Evolutionary conservation across 2,329 filamentous ascomycete genomes (phyloP).

Genomic region (Talaromyces sp.): DNA sequence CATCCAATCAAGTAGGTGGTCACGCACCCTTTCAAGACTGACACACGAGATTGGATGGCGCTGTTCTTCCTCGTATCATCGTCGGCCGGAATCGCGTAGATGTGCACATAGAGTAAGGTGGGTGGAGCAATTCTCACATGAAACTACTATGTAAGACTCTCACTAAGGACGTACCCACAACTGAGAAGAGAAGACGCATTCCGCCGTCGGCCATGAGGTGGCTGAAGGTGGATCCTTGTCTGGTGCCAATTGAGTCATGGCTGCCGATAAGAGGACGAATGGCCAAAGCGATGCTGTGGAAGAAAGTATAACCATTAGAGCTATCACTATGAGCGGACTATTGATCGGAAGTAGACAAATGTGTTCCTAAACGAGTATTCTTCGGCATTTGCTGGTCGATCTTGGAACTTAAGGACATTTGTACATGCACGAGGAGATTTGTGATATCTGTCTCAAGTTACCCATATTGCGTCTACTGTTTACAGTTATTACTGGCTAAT

Average conservation of each 20-base stretch:
- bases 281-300: background rate
- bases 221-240: conserved; percentile 9
- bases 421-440: background rate
- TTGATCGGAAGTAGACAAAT: background rate
- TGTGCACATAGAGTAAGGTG: background rate
- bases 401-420: background rate
- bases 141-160: background rate
- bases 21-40: background rate
- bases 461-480: background rate
- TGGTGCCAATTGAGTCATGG: background rate
- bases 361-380: background rate
- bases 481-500: background rate
- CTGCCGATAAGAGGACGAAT: background rate
- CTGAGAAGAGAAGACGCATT: background rate
- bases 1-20: conserved; percentile 1
- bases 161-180: background rate
- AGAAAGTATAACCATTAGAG: background rate
- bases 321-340: background rate
- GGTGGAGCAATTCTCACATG: background rate
- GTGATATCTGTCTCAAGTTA: background rate
- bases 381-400: background rate
- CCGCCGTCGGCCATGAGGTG: conserved; percentile 1
- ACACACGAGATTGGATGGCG: background rate
- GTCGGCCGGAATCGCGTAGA: background rate
- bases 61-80: background rate